Evolutionary conservation across 257 asterid species (phyloP).

Genomic region (Misopates orontium): DNA sequence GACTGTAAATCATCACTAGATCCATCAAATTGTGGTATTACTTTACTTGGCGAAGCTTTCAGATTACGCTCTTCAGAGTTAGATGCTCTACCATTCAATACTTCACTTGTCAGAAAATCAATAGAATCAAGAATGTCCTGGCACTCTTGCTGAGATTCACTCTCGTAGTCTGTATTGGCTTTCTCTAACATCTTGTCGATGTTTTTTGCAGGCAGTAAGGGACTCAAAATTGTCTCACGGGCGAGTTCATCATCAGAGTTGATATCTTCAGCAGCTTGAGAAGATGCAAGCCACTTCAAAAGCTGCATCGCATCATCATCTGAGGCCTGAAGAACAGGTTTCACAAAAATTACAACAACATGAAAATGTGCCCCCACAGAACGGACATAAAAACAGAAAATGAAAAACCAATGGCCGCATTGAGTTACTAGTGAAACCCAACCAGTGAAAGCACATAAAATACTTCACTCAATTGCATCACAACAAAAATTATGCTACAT

Average conservation of each 20-base stretch:
- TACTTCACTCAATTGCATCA: slow-evolving; percentile 3
- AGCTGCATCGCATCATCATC: slow-evolving; percentile 83
- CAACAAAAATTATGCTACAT: not conserved
- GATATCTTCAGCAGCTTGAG: slow-evolving; percentile 95
- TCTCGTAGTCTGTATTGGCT: slow-evolving; percentile 78
- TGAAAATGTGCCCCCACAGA: slow-evolving; percentile 14
- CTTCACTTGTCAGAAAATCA: slow-evolving; percentile 51
- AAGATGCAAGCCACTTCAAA: slow-evolving; percentile 95
- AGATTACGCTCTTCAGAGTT: slow-evolving; percentile 29
- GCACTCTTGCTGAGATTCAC: slow-evolving; percentile 94
- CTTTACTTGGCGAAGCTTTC: slow-evolving; percentile 36
- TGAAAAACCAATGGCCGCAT: not conserved
- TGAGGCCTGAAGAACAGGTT: slow-evolving; percentile 45
- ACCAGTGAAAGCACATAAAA: slow-evolving; percentile 3
- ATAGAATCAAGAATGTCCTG: slow-evolving; percentile 96
- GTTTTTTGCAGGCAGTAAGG: slow-evolving; percentile 67
- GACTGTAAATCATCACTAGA: slow-evolving; percentile 56
- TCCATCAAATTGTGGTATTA: slow-evolving; percentile 82
- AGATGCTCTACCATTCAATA: slow-evolving; percentile 34
- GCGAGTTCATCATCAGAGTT: slow-evolving; percentile 97
- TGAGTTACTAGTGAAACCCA: not conserved
- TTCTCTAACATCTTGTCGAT: slow-evolving; percentile 71
- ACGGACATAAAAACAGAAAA: not conserved
- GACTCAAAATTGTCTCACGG: slow-evolving; percentile 72
- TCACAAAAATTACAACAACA: slow-evolving; percentile 19